These are phyloP conservation scores for Astrocystis sublimbata DNA, from an alignment of 495 filamentous ascomycete genomes.

Conservation along the genomic window DNA sequence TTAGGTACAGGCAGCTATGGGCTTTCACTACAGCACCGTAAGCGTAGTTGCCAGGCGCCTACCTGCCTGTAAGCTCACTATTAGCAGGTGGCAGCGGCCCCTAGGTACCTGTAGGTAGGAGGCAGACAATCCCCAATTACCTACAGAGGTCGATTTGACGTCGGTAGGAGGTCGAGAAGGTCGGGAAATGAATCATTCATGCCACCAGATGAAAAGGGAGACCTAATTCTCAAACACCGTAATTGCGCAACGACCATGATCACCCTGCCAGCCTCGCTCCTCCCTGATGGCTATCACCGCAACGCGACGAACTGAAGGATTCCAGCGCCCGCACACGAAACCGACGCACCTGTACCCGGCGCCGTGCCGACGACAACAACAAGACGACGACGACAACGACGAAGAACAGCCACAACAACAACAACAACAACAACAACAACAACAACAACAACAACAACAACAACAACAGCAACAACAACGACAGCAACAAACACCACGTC, in stretches of 20 bases:
- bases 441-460: conserved; percentile 24
- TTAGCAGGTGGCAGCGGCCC: not conserved
- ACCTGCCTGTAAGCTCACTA: not conserved
- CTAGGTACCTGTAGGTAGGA: too few relatives aligned
- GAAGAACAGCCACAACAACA: conserved; percentile 25
- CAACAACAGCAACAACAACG: conserved; percentile 26
- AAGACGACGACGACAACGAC: conserved; percentile 11
- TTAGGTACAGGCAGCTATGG: too few relatives aligned
- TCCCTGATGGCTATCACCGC: conserved; percentile 36
- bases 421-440: not conserved
- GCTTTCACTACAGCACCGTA: too few relatives aligned
- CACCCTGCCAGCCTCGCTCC: conserved; percentile 26
- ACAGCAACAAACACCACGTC: conserved; percentile 4
- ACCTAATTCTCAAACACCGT: not conserved
- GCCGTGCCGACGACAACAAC: conserved; percentile 23
- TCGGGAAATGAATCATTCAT: conserved; percentile 15
- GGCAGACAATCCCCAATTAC: conserved; percentile 14
- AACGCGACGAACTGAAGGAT: conserved; percentile 40
- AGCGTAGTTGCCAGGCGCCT: too few relatives aligned
- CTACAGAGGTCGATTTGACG: conserved; percentile 15
- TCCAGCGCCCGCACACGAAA: conserved; percentile 26
- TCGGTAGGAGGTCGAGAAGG: conserved; percentile 7
- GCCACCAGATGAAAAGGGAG: conserved; percentile 7
- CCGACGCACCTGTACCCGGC: not conserved
- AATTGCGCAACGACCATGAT: conserved; percentile 31